phyloP scores from a whole-genome alignment of 345 rosid species.

The Heritiera fomes region DNA sequence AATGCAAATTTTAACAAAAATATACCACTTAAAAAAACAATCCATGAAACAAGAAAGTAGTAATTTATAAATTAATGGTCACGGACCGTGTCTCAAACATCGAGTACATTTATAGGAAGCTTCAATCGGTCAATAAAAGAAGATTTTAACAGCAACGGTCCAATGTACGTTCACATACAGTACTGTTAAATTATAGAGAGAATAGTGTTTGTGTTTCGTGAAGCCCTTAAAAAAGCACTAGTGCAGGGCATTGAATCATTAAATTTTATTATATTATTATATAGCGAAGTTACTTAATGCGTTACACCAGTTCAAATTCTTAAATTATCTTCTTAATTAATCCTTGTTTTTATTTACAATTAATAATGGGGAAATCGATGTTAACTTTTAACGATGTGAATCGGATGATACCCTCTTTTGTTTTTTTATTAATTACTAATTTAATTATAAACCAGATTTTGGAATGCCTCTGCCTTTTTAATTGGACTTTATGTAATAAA shows the following conservation, averaged over 20 bases:
- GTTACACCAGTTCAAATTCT: too few species aligned
- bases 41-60: neutral
- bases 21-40: neutral
- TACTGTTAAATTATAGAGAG: too few species aligned
- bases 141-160: neutral
- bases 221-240: neutral
- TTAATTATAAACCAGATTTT: neutral
- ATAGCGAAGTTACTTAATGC: neutral
- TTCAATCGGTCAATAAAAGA: neutral
- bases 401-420: neutral
- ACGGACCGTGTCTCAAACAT: too few species aligned
- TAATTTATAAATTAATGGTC: too few species aligned
- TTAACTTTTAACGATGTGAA: too few species aligned
- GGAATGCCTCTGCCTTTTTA: neutral
- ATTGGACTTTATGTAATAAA: neutral
- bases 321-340: too few species aligned
- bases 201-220: neutral
- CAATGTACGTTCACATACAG: neutral
- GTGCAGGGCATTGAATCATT: neutral
- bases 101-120: neutral
- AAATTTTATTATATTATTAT: neutral
- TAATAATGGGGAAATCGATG: too few species aligned
- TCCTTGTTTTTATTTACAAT: neutral
- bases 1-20: too few species aligned
- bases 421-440: too few species aligned